Evolutionary conservation across 2,329 filamentous ascomycete species (phyloP).

Genomic region (Aureobasidium sp.): DNA sequence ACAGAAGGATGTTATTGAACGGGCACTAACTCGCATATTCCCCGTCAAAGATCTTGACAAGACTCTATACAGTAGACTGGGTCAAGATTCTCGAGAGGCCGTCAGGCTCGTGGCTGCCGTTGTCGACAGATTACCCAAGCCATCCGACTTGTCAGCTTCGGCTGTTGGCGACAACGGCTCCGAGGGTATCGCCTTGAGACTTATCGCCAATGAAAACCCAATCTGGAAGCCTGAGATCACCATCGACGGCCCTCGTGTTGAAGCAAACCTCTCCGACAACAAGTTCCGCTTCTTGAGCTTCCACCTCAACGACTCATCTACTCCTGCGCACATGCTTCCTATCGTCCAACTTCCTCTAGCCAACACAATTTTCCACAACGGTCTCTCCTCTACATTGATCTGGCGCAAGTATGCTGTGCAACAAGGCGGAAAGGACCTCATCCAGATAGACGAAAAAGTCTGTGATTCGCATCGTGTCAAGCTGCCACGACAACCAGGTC

Average conservation of each 20-base stretch:
- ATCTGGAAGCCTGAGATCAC: conserved; percentile 4
- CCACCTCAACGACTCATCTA: not conserved
- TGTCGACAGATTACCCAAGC: conserved; percentile 24
- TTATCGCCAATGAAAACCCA: not conserved
- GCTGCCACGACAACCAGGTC: not conserved
- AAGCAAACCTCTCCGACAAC: not conserved
- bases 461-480: conserved; percentile 17
- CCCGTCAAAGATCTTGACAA: conserved; percentile 1
- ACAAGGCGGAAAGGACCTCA: not conserved
- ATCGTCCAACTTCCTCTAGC: conserved; percentile 68
- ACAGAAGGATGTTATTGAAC: conserved; percentile 8
- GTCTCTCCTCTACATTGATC: conserved; percentile 63
- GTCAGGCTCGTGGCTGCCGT: conserved; percentile 23
- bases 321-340: not conserved
- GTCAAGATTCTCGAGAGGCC: not conserved
- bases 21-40: conserved; percentile 17
- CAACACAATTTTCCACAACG: conserved; percentile 82
- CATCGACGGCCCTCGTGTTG: not conserved
- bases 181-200: conserved; percentile 3
- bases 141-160: not conserved
- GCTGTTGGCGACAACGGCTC: conserved; percentile 8
- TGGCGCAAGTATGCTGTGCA: conserved; percentile 13
- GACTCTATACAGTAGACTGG: not conserved
- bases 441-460: conserved; percentile 2
- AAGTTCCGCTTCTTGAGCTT: conserved; percentile 8